Conservation (phyloP, 108 stramenopile genomes). For the Cyclotella choctawhatcheeana region DNA sequence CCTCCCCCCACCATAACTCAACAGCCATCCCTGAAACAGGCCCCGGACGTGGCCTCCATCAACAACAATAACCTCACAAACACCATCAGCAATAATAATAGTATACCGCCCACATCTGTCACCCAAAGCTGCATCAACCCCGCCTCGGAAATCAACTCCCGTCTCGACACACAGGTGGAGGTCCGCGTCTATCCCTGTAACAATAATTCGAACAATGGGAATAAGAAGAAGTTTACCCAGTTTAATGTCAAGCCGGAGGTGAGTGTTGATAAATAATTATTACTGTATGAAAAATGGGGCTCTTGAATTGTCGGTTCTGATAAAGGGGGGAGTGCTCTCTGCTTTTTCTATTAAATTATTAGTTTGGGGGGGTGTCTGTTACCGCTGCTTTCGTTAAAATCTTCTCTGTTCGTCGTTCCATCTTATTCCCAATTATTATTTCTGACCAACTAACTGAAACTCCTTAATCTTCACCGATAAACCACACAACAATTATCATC, state of each 20-base stretch:
- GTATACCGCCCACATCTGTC: not conserved
- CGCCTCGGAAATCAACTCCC: constrained; percentile 79
- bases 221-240: constrained; percentile 82
- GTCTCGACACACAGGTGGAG: constrained; percentile 88
- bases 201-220: constrained; percentile 66
- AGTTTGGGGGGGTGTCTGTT: not conserved
- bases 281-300: not conserved
- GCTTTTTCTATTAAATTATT: not conserved
- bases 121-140: constrained; percentile 71
- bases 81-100: too few relatives aligned
- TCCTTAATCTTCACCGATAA: too few relatives aligned
- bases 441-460: too few relatives aligned
- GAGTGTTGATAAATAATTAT: constrained; percentile 12
- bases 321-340: too few relatives aligned
- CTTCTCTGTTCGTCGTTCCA: not conserved
- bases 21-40: too few relatives aligned
- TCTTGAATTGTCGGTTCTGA: not conserved
- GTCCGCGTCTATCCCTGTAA: constrained; percentile 90
- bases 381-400: not conserved
- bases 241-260: constrained; percentile 88
- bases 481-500: too few relatives aligned
- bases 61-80: too few relatives aligned
- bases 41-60: too few relatives aligned
- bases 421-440: too few relatives aligned
- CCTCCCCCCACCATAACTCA: too few relatives aligned